Evolutionary conservation across 371 early-diverging fungal species (phyloP).

Genomic region (Coemansia sp.): DNA sequence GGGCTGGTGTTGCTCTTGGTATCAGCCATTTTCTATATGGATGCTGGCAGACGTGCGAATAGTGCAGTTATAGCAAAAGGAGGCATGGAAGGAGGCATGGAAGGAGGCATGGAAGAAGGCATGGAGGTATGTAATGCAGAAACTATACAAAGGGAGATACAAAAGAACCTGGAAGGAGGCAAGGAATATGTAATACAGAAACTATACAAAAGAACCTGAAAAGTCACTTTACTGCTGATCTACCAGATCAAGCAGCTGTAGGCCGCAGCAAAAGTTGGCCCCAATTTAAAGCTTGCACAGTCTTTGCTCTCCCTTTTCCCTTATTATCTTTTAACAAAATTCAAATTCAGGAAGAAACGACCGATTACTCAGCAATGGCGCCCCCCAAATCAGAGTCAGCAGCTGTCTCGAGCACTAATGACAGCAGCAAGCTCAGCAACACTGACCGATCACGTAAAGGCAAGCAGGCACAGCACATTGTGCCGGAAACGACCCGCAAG

Average conservation of each 20-base stretch:
- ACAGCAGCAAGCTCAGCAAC: not conserved
- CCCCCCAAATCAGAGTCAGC: not conserved
- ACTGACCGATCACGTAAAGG: not conserved
- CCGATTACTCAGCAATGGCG: not conserved
- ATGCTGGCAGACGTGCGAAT: conserved; percentile 1
- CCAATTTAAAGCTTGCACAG: not conserved
- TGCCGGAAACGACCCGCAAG: not conserved
- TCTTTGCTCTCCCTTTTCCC: not conserved
- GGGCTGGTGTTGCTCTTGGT: not conserved
- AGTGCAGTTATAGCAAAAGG: no score
- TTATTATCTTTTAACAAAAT: not conserved
- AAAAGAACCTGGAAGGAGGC: no score
- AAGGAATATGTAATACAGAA: no score
- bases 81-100: no score
- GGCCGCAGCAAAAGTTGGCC: not conserved
- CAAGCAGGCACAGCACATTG: not conserved
- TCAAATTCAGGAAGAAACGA: not conserved
- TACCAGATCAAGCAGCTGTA: not conserved
- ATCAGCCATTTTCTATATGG: not conserved
- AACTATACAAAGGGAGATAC: no score
- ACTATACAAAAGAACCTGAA: no score
- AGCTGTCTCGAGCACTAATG: not conserved
- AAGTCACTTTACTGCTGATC: not conserved
- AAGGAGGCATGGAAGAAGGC: no score
- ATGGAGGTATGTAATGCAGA: no score